Base-by-base conservation (phyloP, 192 early-diverging fungal species). In the Backusella morwellensis region DNA sequence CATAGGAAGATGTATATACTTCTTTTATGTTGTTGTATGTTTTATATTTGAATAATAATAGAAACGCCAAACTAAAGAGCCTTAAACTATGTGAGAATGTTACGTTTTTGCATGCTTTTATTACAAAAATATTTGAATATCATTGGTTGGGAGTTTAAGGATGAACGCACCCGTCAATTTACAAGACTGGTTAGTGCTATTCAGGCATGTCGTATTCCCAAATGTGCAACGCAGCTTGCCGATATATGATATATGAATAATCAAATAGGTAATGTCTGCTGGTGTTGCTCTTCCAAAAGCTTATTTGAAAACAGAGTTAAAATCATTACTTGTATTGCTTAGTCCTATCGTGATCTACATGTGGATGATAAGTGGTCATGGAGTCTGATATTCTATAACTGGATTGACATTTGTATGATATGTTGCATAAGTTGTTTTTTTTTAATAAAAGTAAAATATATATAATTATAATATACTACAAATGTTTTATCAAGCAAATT, bases 331-430 rank as follows among this genome's bases (percentile, higher is more conserved):
- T 1, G 86, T 95, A 50, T 86, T 96, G 73, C 86, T 94, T 15
- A 74, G 93, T 6, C 95, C 96, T 6, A 85, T 95, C 47, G 95
- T 96, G 92, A 72, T 90, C 7, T 80, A 83, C 41, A 95, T 95
- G 93, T 97, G 95, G 95, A 40, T 94, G 29, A 78, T 91, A 0
- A 87, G 89, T 2, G 89, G 90, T 0, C 68, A 89, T 0, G 77
- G 90, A 9, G 83, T 97, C 36, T 94, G 86, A 80, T 73, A 76
- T 1, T 23, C 89, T 5, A 87, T 89, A 71, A 83, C 88, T 7
- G 80, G 86, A 17, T 29, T 87, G 14, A 78, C 76, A 52, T 85
- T 89, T 79, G 88, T 89, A 59, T 26, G 54, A 26, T 26, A 26
- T 26, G 29, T 29, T 1, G 29, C 29, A 29, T 29, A 29, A 29